Base-by-base conservation (phyloP, 495 filamentous ascomycete genomes). In the Hypoxylon cercidicola region DNA sequence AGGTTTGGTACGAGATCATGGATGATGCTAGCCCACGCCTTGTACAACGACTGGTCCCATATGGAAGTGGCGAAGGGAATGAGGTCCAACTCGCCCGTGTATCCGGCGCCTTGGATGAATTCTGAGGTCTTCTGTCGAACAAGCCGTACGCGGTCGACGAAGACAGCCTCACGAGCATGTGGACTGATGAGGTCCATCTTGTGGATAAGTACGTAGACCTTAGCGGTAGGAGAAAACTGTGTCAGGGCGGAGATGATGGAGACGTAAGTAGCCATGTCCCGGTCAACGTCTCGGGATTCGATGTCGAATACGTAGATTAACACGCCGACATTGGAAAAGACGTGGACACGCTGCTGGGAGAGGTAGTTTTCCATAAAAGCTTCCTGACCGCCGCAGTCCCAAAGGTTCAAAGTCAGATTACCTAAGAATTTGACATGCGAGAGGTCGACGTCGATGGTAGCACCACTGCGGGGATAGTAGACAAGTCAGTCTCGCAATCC, bases 231-330 rank as follows among this genome's bases (percentile, higher is more conserved):
- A 19, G 89, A 93, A 81, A 88, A 95, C 75, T 97, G 93, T 30
- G 85, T 79, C 30, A 99, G 82, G 0, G 95, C 95, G 50, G 86
- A 81, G 70, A 97, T 92, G 72, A 97, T 92, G 57, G 89, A 86
- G 53, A 85, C 87, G 78, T 97, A 99, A 35, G 90, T 95, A 52
- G 93, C 86, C 44, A 97, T 85, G 74, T 98, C 96, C 58, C 92
- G 87, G 18, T 93, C 90, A 63, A 96, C 92, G 71, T 97, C 95
- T 65, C 92, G 89, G 19, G 91, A 96, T 74, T 97, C 95, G 61
- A 97, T 94, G 74, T 99, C 95, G 78, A 99, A 99, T 72, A 99
- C 96, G 80, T 97, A 99, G 79, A 99, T 99, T 10, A 99, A 84
- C 60, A 98, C 94, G 16, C 93, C 95, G 53, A 99, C 95, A 76